Percentiles rank a stretch among this genome's conserved stretches.
phyloP scores from a whole-genome alignment of 768 basidiomycete species.

The Macrolepiota fuliginosa region DNA sequence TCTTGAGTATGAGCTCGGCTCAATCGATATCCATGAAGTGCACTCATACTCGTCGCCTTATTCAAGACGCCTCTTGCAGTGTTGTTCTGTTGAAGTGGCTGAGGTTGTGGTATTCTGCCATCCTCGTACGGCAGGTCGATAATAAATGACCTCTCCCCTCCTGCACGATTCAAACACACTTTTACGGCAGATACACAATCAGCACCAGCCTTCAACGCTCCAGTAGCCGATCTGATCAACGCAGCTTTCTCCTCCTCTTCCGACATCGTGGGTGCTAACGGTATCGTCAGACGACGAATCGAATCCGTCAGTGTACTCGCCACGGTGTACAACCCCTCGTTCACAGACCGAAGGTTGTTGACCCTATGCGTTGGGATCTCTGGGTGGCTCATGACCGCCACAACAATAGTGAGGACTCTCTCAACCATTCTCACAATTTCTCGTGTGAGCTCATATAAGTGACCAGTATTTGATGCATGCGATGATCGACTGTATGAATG shows the following conservation, averaged over 20 bases:
- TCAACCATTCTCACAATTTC: slow-evolving; percentile 94
- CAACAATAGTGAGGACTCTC: slow-evolving; percentile 87
- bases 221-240: slow-evolving; percentile 83
- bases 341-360: slow-evolving; percentile 63
- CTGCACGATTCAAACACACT: slow-evolving; percentile 67
- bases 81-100: slow-evolving; percentile 30
- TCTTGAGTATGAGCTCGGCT: slow-evolving; percentile 6
- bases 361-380: slow-evolving; percentile 65
- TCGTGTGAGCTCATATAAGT: slow-evolving; percentile 92
- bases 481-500: slow-evolving; percentile 89
- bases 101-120: slow-evolving; percentile 26
- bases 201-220: slow-evolving; percentile 80
- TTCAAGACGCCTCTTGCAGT: slow-evolving; percentile 47
- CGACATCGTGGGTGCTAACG: slow-evolving; percentile 42
- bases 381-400: slow-evolving; percentile 79
- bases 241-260: slow-evolving; percentile 83
- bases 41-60: slow-evolving; percentile 28
- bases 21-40: slow-evolving; percentile 30
- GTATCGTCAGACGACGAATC: slow-evolving; percentile 70
- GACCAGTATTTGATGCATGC: slow-evolving; percentile 91
- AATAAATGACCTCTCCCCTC: slow-evolving; percentile 61
- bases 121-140: slow-evolving; percentile 57
- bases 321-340: slow-evolving; percentile 80
- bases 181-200: slow-evolving; percentile 89
- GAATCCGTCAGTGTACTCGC: slow-evolving; percentile 87